Base-by-base conservation (phyloP, 148 eudicot species). In the Cornus florida region DNA sequence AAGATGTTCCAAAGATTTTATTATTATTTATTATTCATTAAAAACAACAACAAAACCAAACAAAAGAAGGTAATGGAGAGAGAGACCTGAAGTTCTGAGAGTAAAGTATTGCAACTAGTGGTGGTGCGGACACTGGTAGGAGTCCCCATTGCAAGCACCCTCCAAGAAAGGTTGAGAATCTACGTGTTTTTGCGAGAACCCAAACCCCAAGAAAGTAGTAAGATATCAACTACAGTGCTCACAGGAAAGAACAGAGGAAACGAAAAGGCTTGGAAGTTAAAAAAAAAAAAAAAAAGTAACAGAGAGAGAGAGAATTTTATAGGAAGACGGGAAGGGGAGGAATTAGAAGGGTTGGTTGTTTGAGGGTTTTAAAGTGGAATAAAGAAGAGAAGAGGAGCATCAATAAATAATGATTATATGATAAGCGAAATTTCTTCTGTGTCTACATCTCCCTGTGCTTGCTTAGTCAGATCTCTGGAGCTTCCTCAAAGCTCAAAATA, bases 31-130 rank as follows among this genome's bases (percentile, higher is more conserved):
- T 28, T 28, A 28, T 28, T 10, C 39, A 64, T 13, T 20, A 4
- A 60, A 69, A 13, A 73, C n/a, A 77, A 73, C 66, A 77, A n/a
- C 14, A 77, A 50, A 32, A 32, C 20, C 60, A 75, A 17, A 22
- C 20, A 38, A 13, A 12, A 23, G n/a, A 12, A 23, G 16, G 23
- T 9, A 5, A 9, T 5, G 70, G 68, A 76, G 78, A 50, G 75
- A 71, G 41, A 69, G 41, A 88, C 93, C 93, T 90, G 85, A 76
- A 90, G 89, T 82, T 90, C 90, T 77, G 78, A 83, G 41, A 88
- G 90, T 67, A 90, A 74, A 77, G 87, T 68, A 82, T 73, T 82
- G 76, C 86, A 88, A 83, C 72, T 80, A 78, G 81, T 84, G 82
- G 71, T 83, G 67, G 86, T 69, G 62, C 80, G 86, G 60, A 74